phyloP scores from a whole-genome alignment of 179 eudicot genomes.

The Silene vulgaris region DNA sequence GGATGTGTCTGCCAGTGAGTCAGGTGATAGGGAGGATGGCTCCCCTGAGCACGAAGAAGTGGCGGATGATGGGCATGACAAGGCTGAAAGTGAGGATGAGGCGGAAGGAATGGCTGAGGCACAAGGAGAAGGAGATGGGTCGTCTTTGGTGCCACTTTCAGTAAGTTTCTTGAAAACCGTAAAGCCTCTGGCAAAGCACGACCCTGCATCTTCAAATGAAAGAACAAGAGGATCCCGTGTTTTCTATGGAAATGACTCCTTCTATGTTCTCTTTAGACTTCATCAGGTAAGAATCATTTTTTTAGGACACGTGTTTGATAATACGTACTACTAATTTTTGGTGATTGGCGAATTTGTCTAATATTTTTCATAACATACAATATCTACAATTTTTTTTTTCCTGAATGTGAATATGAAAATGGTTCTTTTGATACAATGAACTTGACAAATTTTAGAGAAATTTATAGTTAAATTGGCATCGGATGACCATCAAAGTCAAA shows the following conservation, averaged over 20 bases:
- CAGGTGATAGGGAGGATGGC: slow-evolving; percentile 62
- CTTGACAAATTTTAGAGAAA: background rate
- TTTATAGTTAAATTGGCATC: background rate
- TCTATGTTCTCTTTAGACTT: slow-evolving; percentile 82
- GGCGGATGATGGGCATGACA: slow-evolving; percentile 37
- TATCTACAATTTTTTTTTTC: no score
- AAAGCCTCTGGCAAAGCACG: slow-evolving; percentile 64
- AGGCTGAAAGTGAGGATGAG: slow-evolving; percentile 80
- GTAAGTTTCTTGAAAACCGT: slow-evolving; percentile 47
- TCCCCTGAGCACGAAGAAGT: slow-evolving; percentile 54
- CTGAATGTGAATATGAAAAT: no score
- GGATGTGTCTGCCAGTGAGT: slow-evolving; percentile 63
- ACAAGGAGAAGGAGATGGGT: slow-evolving; percentile 53
- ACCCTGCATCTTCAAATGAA: slow-evolving; percentile 34
- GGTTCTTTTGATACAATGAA: no score
- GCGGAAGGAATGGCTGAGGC: slow-evolving; percentile 56
- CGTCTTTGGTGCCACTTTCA: slow-evolving; percentile 33
- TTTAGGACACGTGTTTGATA: background rate
- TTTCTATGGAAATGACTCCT: slow-evolving; percentile 77
- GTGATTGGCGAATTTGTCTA: background rate
- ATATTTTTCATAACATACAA: no score
- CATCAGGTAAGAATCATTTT: slow-evolving; percentile 57
- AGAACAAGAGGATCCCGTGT: slow-evolving; percentile 44
- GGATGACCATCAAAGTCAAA: no score
- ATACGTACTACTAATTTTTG: background rate